phyloP scores from a whole-genome alignment of 2,329 filamentous ascomycete species.

The Magnaporthiopsis rhizophila region DNA sequence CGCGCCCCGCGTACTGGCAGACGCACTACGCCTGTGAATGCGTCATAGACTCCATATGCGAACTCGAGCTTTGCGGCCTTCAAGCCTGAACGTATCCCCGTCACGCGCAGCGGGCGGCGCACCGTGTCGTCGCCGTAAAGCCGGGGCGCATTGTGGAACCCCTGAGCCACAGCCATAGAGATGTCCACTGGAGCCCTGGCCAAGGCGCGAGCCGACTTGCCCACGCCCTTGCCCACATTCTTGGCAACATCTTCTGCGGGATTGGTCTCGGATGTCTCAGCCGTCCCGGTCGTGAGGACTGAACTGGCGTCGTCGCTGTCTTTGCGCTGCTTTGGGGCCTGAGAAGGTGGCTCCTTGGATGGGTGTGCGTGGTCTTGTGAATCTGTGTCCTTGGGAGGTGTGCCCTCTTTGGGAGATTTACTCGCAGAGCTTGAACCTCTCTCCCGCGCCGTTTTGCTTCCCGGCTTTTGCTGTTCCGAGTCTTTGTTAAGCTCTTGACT shows the following conservation, averaged over 20 bases:
- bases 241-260: slow-evolving; percentile 34
- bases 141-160: slow-evolving; percentile 63
- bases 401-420: background rate
- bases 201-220: slow-evolving; percentile 42
- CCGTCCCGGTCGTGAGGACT: slow-evolving; percentile 17
- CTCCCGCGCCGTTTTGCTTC: background rate
- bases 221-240: slow-evolving; percentile 44
- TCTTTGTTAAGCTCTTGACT: background rate
- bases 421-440: background rate
- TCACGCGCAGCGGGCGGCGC: slow-evolving; percentile 53
- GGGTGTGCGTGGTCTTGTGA: slow-evolving; percentile 2
- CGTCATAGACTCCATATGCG: slow-evolving; percentile 56
- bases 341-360: background rate
- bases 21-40: slow-evolving; percentile 52
- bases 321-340: slow-evolving; percentile 3
- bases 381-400: background rate
- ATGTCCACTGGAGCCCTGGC: slow-evolving; percentile 52
- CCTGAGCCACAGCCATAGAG: slow-evolving; percentile 54
- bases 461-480: background rate
- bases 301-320: slow-evolving; percentile 8
- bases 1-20: slow-evolving; percentile 51
- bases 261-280: slow-evolving; percentile 21
- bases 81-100: slow-evolving; percentile 55
- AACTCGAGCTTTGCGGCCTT: slow-evolving; percentile 55
- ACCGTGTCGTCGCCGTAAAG: slow-evolving; percentile 66